Conservation (phyloP, 2,329 filamentous ascomycete genomes). For the Elsinoe arachidis region DNA sequence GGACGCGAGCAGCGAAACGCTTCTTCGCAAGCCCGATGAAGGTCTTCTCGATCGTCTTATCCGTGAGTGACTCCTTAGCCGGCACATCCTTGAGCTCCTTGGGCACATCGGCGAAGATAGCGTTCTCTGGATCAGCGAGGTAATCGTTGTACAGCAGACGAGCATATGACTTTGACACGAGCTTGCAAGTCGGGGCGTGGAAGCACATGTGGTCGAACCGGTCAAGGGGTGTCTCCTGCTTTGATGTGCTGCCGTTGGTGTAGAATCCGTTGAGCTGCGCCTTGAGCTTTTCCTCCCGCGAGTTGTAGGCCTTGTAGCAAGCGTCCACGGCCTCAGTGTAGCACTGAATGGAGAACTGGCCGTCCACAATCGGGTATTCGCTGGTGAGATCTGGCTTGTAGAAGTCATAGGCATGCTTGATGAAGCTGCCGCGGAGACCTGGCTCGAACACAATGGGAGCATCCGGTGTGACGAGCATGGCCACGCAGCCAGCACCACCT, state of each 20-base stretch:
- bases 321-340: conserved; percentile 45
- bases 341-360: conserved; percentile 45
- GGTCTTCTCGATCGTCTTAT: conserved; percentile 46
- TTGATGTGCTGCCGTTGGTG: conserved; percentile 33
- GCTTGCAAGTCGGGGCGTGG: conserved; percentile 47
- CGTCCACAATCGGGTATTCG: conserved; percentile 47
- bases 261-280: conserved; percentile 33
- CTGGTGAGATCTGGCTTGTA: conserved; percentile 48
- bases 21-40: conserved; percentile 46
- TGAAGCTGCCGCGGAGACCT: conserved; percentile 42
- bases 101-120: conserved; percentile 42
- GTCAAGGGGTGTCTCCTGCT: conserved; percentile 40
- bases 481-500: conserved; percentile 45
- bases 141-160: conserved; percentile 47
- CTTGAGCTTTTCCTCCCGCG: conserved; percentile 39
- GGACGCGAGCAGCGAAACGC: conserved; percentile 41
- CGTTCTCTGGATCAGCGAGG: conserved; percentile 38
- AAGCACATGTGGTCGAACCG: conserved; percentile 49
- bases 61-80: conserved; percentile 39
- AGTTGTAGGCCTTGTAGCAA: conserved; percentile 48
- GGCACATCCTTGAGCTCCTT: conserved; percentile 39
- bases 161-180: conserved; percentile 47
- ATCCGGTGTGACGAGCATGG: conserved; percentile 45
- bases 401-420: conserved; percentile 46
- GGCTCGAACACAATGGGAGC: conserved; percentile 43